These are phyloP conservation scores for Capsicum baccatum DNA, from an alignment of 257 asterid genomes.

Conservation along the genomic window DNA sequence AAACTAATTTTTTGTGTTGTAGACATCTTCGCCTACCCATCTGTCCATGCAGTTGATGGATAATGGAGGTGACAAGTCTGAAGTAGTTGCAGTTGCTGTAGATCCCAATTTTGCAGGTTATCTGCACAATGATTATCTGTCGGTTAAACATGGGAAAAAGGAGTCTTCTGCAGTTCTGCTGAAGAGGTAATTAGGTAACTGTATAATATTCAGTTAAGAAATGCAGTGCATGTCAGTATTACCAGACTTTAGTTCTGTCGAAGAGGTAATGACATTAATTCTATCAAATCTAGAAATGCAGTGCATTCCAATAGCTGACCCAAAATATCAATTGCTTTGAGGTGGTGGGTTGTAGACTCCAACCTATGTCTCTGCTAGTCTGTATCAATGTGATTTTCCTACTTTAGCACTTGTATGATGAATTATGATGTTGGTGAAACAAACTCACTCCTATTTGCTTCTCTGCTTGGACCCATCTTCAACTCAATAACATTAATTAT, in stretches of 20 bases:
- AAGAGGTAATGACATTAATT: constrained; percentile 59
- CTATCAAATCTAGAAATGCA: background rate
- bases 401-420: background rate
- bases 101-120: constrained; percentile 86
- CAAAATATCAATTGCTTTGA: background rate
- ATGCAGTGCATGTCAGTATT: constrained; percentile 41
- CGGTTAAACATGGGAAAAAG: constrained; percentile 65
- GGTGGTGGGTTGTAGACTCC: background rate
- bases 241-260: constrained; percentile 48
- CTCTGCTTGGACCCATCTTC: background rate
- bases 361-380: no score
- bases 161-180: constrained; percentile 70
- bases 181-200: constrained; percentile 61
- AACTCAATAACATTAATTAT: background rate
- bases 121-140: constrained; percentile 77
- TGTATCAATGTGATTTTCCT: no score
- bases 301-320: background rate
- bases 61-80: constrained; percentile 84
- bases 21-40: constrained; percentile 72
- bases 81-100: constrained; percentile 89
- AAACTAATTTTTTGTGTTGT: constrained; percentile 43
- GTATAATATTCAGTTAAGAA: background rate
- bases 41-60: constrained; percentile 93
- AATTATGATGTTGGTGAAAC: background rate
- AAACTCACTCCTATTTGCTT: background rate